Conservation (phyloP, 2,329 filamentous ascomycete genomes). For the Cordyceps cateniannulata region DNA sequence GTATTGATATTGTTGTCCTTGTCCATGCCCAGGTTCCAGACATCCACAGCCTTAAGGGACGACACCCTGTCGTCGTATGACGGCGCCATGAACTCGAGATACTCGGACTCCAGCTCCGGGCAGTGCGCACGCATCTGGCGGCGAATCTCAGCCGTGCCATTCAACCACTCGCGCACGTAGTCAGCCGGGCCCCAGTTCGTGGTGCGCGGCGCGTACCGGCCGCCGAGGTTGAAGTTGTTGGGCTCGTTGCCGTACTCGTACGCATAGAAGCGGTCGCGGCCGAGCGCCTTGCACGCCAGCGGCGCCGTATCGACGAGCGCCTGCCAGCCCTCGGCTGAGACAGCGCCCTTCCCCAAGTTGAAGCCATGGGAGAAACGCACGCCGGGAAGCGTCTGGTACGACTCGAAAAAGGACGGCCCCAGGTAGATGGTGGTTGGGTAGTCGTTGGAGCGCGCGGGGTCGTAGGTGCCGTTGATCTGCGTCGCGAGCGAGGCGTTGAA, state of each 20-base stretch:
- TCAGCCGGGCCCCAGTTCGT: not conserved
- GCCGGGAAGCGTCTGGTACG: slow-evolving; percentile 49
- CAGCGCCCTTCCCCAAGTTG: slow-evolving; percentile 48
- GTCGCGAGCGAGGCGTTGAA: slow-evolving; percentile 47
- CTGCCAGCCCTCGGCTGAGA: slow-evolving; percentile 43
- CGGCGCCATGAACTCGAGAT: slow-evolving; percentile 36
- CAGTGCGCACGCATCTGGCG: slow-evolving; percentile 40
- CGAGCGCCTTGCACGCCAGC: slow-evolving; percentile 50
- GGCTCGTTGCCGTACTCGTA: slow-evolving; percentile 63
- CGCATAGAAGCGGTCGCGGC: slow-evolving; percentile 41
- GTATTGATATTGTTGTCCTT: slow-evolving; percentile 40
- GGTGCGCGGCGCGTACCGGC: not conserved
- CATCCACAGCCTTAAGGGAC: slow-evolving; percentile 39
- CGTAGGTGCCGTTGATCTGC: slow-evolving; percentile 46
- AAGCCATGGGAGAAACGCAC: slow-evolving; percentile 56
- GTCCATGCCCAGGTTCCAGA: slow-evolving; percentile 47
- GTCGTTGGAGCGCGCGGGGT: slow-evolving; percentile 44
- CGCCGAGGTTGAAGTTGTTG: slow-evolving; percentile 2
- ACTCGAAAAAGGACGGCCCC: slow-evolving; percentile 57
- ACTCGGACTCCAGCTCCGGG: slow-evolving; percentile 34
- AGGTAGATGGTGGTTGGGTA: slow-evolving; percentile 56
- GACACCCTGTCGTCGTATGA: slow-evolving; percentile 49
- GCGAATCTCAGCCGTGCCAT: slow-evolving; percentile 44
- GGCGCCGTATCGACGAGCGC: slow-evolving; percentile 49
- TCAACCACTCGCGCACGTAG: slow-evolving; percentile 52